A percentile compares a stretch with the other conserved stretches of the same genome.
Conservation (phyloP, 1,284 basidiomycete genomes). For the Ceratobasidium sp. region DNA sequence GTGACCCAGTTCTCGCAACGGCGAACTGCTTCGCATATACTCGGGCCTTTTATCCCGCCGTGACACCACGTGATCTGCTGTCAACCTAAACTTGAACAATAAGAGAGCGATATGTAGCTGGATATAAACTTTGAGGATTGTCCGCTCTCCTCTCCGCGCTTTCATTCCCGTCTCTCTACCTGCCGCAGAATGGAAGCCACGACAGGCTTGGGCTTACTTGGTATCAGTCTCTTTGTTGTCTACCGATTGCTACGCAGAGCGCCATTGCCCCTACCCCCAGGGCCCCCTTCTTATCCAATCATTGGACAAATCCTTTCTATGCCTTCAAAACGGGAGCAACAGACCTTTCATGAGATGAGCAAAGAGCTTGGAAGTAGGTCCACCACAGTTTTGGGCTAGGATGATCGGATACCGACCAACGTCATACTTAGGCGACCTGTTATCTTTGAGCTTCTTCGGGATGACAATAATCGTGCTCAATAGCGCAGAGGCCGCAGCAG, state of each 20-base stretch:
- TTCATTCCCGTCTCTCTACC: not conserved
- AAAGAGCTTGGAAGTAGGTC: constrained; percentile 10
- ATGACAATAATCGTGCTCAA: constrained; percentile 60
- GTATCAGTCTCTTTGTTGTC: not conserved
- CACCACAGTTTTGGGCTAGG: too few relatives aligned
- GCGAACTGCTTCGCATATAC: too few relatives aligned
- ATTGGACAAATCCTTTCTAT: constrained; percentile 22
- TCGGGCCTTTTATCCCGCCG: too few relatives aligned
- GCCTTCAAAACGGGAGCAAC: not conserved
- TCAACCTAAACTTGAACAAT: too few relatives aligned
- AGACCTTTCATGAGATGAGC: not conserved
- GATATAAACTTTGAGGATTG: too few relatives aligned
- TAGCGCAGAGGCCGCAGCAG: constrained; percentile 54
- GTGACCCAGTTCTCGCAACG: too few relatives aligned
- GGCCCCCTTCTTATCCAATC: constrained; percentile 15
- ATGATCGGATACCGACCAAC: not conserved
- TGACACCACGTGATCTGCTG: too few relatives aligned
- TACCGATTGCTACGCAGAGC: not conserved
- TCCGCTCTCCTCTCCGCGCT: too few relatives aligned
- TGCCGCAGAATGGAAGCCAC: not conserved
- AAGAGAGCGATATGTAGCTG: too few relatives aligned
- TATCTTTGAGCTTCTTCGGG: constrained; percentile 58
- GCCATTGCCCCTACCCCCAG: constrained; percentile 11
- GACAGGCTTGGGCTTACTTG: not conserved
- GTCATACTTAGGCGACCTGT: constrained; percentile 53